Evolutionary conservation across 78 protist species (phyloP), one percentile per base, ranked within the genome.

Genomic region (Dictyostelium citrinum): DNA sequence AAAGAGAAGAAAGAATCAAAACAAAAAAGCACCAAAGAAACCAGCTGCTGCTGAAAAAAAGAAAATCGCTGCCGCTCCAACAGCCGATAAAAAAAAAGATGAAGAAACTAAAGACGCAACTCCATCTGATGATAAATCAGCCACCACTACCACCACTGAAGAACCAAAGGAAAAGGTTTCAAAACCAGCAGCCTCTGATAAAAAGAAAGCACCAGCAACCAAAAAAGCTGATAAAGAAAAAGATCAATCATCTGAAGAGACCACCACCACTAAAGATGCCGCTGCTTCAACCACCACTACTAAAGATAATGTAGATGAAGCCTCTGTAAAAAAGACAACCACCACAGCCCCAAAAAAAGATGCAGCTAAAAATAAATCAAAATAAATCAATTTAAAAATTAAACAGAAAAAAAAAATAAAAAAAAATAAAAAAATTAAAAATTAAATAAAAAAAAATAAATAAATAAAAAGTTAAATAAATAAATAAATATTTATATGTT

Each of bases 181-280:
- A 68, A 29, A 68, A 68, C 75, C 75, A 68, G 75, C 75, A 68
- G 75, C 37, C 27, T 37, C 75, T 14, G 75, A 68, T 68, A 68
- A 68, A 68, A 68, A 68, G 37, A 68, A 68, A 67, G 74, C 29
- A 68, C 31, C 31, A 68, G 75, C 31, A 24, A 14, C 16, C 7
- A 68, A 24, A 10, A 68, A 68, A 55, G 64, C 64, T 55, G 64
- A 51, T 5, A 51, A 74, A 33, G 35, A 70, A 70, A 70, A 70
- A 41, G 58, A 41, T 10, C 33, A 37, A 35, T 17, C 81, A n/a
- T 24, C 81, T 12, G 58, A 37, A n/a, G 58, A 75, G 0, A 22
- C 39, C 33, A 11, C 29, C 33, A 24, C 29, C 31, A 68, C 31
- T 22, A 29, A 67, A 67, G 35, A 67, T 8, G 29, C 75, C 31